A percentile compares a stretch with the other conserved stretches of the same genome.
Conservation (phyloP, 169 alveolate species). For the Plasmodium berghei region DNA sequence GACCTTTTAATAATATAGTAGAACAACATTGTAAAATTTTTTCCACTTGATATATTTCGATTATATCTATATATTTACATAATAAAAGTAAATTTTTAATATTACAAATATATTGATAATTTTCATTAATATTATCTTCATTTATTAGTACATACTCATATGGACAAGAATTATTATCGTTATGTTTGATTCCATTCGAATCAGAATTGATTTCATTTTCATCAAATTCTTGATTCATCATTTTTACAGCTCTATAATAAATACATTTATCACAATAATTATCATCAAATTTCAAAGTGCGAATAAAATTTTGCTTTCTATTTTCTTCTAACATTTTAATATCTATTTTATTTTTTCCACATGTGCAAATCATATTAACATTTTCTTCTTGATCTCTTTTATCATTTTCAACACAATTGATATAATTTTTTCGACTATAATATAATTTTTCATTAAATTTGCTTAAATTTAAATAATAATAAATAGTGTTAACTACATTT, state of each 20-base stretch:
- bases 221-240: background rate
- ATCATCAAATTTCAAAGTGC: slow-evolving; percentile 39
- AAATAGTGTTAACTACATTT: slow-evolving; percentile 43
- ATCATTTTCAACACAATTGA: slow-evolving; percentile 51
- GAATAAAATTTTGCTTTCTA: slow-evolving; percentile 34
- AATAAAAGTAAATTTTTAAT: slow-evolving; percentile 54
- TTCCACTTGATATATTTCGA: slow-evolving; percentile 66
- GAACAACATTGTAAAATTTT: slow-evolving; percentile 53
- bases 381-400: slow-evolving; percentile 48
- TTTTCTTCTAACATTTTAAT: slow-evolving; percentile 24
- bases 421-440: slow-evolving; percentile 53
- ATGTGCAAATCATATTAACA: slow-evolving; percentile 22
- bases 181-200: background rate
- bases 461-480: slow-evolving; percentile 49
- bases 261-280: slow-evolving; percentile 55
- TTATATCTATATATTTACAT: slow-evolving; percentile 65
- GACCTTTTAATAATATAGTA: slow-evolving; percentile 48
- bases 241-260: slow-evolving; percentile 32
- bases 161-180: background rate
- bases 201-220: background rate
- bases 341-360: slow-evolving; percentile 48
- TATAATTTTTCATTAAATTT: slow-evolving; percentile 45
- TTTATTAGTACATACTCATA: slow-evolving; percentile 38
- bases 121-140: slow-evolving; percentile 72
- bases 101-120: slow-evolving; percentile 59